Conservation (phyloP, 2,329 filamentous ascomycete species). For the Paecilomyces formosus region DNA sequence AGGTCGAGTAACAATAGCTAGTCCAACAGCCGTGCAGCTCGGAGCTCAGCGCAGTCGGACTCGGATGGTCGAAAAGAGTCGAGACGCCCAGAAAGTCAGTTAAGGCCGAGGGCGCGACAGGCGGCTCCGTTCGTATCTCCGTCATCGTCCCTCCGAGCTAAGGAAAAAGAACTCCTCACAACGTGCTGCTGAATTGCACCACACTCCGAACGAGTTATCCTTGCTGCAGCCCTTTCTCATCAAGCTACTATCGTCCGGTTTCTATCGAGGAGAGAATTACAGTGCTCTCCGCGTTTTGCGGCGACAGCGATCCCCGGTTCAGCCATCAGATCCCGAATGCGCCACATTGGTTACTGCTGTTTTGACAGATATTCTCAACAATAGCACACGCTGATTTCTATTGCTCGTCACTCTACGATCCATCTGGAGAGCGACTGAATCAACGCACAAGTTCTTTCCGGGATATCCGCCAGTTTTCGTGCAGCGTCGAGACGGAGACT, state of each 20-base stretch:
- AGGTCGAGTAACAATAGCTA: background rate
- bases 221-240: background rate
- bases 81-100: conserved; percentile 1
- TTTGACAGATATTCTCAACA: conserved; percentile 14
- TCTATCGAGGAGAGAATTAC: background rate
- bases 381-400: conserved; percentile 5
- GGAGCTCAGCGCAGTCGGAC: background rate
- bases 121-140: conserved; percentile 26
- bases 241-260: background rate
- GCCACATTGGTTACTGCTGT: conserved; percentile 12
- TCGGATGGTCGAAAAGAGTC: background rate
- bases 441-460: background rate
- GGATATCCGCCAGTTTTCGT: background rate
- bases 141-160: conserved; percentile 23
- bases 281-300: background rate
- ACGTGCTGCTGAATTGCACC: background rate
- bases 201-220: background rate
- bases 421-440: background rate
- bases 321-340: conserved; percentile 8
- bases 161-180: conserved; percentile 22
- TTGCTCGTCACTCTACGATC: background rate
- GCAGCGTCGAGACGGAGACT: background rate
- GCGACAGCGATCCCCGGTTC: background rate
- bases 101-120: conserved; percentile 4
- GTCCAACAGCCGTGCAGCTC: background rate